phyloP scores from a whole-genome alignment of 192 early-diverging fungal species.

The Coemansia sp. region DNA sequence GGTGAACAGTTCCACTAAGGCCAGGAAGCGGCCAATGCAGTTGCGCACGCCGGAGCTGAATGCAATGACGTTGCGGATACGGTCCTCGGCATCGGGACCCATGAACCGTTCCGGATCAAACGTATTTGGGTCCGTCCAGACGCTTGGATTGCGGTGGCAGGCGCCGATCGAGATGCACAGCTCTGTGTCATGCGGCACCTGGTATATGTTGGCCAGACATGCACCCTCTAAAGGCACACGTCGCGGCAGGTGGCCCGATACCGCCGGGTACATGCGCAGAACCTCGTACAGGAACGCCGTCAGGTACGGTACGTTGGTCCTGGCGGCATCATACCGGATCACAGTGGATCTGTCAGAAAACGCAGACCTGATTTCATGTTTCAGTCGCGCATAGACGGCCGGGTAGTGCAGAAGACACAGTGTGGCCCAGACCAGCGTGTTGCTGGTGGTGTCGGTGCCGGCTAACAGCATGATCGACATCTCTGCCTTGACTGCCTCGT shows the following conservation, averaged over 20 bases:
- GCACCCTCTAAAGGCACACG: slow-evolving; percentile 20
- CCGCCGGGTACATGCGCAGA: slow-evolving; percentile 38
- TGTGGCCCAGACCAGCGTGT: slow-evolving; percentile 37
- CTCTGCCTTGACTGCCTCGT: slow-evolving; percentile 17
- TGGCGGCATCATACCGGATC: slow-evolving; percentile 30
- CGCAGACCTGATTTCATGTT: slow-evolving; percentile 18
- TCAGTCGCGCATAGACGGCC: slow-evolving; percentile 13
- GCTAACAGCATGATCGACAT: slow-evolving; percentile 33
- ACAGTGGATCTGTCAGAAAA: slow-evolving; percentile 24
- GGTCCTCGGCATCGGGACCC: slow-evolving; percentile 13
- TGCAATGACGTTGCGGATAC: slow-evolving; percentile 14
- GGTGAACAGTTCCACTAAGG: slow-evolving; percentile 39
- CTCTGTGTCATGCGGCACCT: slow-evolving; percentile 19
- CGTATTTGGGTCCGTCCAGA: slow-evolving; percentile 17
- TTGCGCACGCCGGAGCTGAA: slow-evolving; percentile 43
- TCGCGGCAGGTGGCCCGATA: slow-evolving; percentile 30
- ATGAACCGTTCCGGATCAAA: slow-evolving; percentile 45
- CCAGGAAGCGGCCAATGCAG: slow-evolving; percentile 46
- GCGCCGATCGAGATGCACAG: slow-evolving; percentile 29
- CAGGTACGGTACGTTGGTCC: slow-evolving; percentile 24
- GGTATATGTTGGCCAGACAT: slow-evolving; percentile 1
- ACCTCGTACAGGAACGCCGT: slow-evolving; percentile 46
- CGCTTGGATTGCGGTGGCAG: slow-evolving; percentile 23
- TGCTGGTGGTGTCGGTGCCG: slow-evolving; percentile 55
- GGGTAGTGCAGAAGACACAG: slow-evolving; percentile 45